A percentile compares a stretch with the other conserved stretches of the same genome.
Evolutionary conservation across 768 basidiomycete genomes (phyloP).

Genomic region (Coprinellus aureogranulatus): DNA sequence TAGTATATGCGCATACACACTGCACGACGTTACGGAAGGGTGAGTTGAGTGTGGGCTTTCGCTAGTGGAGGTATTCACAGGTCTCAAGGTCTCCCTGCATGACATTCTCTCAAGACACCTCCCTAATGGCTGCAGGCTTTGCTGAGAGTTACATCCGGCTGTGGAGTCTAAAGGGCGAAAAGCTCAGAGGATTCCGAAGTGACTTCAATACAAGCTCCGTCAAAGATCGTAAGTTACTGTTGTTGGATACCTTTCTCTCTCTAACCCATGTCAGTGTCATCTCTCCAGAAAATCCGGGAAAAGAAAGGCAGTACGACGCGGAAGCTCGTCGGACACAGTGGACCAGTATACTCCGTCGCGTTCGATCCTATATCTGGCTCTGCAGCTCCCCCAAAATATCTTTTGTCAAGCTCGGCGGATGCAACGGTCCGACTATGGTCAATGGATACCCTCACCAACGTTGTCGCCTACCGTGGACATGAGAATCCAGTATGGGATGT

Average conservation of each 20-base stretch:
- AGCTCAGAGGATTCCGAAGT: constrained; percentile 70
- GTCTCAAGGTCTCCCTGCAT: constrained; percentile 71
- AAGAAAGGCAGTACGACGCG: constrained; percentile 82
- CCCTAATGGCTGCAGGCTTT: constrained; percentile 92
- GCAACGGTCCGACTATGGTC: constrained; percentile 92
- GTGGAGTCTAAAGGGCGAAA: constrained; percentile 94
- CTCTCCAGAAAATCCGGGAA: constrained; percentile 66
- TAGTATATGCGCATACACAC: constrained; percentile 91
- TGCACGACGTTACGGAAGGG: constrained; percentile 96
- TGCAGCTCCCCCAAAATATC: constrained; percentile 77
- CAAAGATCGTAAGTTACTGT: constrained; percentile 59
- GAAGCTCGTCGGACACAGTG: constrained; percentile 97
- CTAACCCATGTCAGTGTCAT: constrained; percentile 42
- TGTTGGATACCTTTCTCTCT: background rate
- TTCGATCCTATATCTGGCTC: constrained; percentile 93
- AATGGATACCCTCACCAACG: constrained; percentile 87
- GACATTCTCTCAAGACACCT: constrained; percentile 86
- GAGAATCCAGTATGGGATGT: constrained; percentile 99
- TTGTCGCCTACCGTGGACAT: constrained; percentile 93
- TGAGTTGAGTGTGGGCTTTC: constrained; percentile 34
- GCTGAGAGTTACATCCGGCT: constrained; percentile 92
- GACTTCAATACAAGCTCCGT: constrained; percentile 68
- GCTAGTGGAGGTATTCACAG: background rate
- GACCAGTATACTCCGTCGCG: constrained; percentile 89
- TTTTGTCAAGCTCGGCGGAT: constrained; percentile 92